These are phyloP conservation scores for rapeseed (Brassica napus) DNA, from an alignment of 345 rosid genomes.

Conservation along the genomic window DNA sequence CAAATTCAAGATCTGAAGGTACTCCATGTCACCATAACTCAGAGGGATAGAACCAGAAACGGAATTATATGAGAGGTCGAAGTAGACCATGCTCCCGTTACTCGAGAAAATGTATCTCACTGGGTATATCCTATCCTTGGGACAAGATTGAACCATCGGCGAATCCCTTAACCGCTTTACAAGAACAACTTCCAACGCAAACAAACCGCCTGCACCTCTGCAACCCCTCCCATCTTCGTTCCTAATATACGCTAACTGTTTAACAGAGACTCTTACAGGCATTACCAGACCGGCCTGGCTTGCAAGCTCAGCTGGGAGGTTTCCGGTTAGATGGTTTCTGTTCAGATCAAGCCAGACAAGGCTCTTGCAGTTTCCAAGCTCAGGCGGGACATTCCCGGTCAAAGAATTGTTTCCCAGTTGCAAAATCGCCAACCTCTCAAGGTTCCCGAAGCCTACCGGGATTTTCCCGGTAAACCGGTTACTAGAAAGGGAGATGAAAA, in stretches of 20 bases:
- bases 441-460: constrained; percentile 68
- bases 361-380: constrained; percentile 71
- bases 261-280: constrained; percentile 84
- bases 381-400: constrained; percentile 66
- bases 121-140: constrained; percentile 76
- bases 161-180: constrained; percentile 61
- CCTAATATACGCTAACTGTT: constrained; percentile 86
- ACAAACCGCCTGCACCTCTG: constrained; percentile 94
- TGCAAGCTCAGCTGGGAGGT: constrained; percentile 67
- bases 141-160: constrained; percentile 81
- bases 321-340: constrained; percentile 67
- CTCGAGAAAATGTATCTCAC: constrained; percentile 59
- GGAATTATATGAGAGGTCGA: constrained; percentile 79
- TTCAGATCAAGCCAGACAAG: constrained; percentile 96
- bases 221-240: constrained; percentile 94
- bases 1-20: constrained; percentile 83
- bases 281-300: constrained; percentile 61
- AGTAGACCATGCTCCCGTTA: constrained; percentile 87
- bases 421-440: constrained; percentile 64
- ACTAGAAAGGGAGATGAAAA: constrained; percentile 87
- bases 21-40: constrained; percentile 59
- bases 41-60: constrained; percentile 72
- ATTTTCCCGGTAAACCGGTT: constrained; percentile 68
- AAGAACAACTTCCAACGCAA: constrained; percentile 85
- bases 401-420: constrained; percentile 90